These are phyloP conservation scores for Cordyceps farinosa DNA, from an alignment of 2,329 filamentous ascomycete species.

Conservation along the genomic window DNA sequence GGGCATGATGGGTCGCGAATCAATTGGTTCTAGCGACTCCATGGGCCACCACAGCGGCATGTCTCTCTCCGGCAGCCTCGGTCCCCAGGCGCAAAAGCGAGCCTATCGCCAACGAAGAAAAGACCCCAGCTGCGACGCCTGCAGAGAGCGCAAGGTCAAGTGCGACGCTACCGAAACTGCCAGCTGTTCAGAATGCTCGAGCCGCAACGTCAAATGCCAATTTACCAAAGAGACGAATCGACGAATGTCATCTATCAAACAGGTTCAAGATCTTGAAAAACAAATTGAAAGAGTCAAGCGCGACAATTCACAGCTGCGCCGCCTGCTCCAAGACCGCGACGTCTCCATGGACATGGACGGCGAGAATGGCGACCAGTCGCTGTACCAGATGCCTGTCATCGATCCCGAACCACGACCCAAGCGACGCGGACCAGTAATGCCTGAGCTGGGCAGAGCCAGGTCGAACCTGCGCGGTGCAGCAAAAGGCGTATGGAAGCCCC, in stretches of 20 bases:
- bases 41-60: constrained; percentile 51
- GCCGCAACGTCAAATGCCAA: constrained; percentile 93
- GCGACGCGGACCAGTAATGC: constrained; percentile 56
- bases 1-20: constrained; percentile 53
- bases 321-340: constrained; percentile 54
- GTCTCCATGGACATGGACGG: constrained; percentile 49
- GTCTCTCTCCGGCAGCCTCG: constrained; percentile 17
- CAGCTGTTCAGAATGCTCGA: constrained; percentile 96
- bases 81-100: constrained; percentile 71
- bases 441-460: constrained; percentile 69
- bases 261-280: constrained; percentile 94
- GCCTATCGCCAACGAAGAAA: constrained; percentile 94
- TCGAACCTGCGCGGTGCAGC: constrained; percentile 69
- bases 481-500: constrained; percentile 75
- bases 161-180: constrained; percentile 96
- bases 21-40: constrained; percentile 57
- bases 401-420: constrained; percentile 63
- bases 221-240: constrained; percentile 99
- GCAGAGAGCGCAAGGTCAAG: constrained; percentile 78
- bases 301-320: constrained; percentile 71
- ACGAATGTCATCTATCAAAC: constrained; percentile 98
- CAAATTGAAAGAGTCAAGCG: constrained; percentile 77
- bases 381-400: constrained; percentile 60
- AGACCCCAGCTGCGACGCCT: constrained; percentile 96
- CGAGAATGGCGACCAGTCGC: constrained; percentile 46